phyloP scores from a whole-genome alignment of 2,329 filamentous ascomycete species.

The Orbilia brochopaga region DNA sequence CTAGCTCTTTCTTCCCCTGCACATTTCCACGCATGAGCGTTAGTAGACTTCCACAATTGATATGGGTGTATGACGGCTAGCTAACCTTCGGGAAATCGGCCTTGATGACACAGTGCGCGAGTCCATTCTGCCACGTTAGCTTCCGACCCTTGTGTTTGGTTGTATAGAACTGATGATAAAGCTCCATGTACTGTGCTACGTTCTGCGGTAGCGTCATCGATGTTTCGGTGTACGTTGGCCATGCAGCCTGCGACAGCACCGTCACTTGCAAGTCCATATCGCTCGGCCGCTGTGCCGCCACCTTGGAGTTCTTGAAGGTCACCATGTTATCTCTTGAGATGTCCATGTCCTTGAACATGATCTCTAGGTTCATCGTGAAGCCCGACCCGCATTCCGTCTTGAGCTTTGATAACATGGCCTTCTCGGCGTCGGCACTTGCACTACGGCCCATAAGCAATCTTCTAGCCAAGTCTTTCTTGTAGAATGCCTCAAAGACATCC shows the following conservation, averaged over 20 bases:
- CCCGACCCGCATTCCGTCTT: conserved; percentile 79
- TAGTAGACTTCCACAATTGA: neutral
- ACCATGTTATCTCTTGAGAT: conserved; percentile 89
- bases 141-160: conserved; percentile 86
- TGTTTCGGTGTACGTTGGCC: conserved; percentile 87
- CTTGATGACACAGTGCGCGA: conserved; percentile 88
- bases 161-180: conserved; percentile 86
- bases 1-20: conserved; percentile 77
- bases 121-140: conserved; percentile 86
- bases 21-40: neutral
- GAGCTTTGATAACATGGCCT: conserved; percentile 84
- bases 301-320: conserved; percentile 74
- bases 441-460: conserved; percentile 89
- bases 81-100: conserved; percentile 72
- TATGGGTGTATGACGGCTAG: neutral
- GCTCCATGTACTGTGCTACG: conserved; percentile 75
- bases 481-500: conserved; percentile 97
- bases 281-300: conserved; percentile 64
- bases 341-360: conserved; percentile 99
- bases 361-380: conserved; percentile 96
- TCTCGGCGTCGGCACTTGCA: conserved; percentile 91
- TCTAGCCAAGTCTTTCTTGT: conserved; percentile 94
- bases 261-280: conserved; percentile 79
- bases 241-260: conserved; percentile 87
- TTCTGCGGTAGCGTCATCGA: conserved; percentile 75